Percentiles rank a stretch among this genome's conserved stretches.
Conservation (phyloP, 352 stramenopile genomes). For the Peronospora farinosa region DNA sequence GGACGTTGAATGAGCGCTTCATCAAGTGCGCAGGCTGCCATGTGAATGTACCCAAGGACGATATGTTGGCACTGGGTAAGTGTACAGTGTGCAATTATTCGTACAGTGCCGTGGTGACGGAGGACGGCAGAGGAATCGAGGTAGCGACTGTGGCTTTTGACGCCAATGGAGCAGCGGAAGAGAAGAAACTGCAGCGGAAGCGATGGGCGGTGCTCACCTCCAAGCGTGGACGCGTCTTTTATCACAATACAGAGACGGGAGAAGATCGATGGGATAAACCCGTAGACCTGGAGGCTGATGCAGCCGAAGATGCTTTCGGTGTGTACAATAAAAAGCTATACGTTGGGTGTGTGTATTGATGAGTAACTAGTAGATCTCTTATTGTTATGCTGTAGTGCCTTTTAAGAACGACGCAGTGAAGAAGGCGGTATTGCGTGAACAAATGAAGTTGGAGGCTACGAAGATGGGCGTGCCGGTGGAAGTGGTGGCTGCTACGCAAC, state of each 20-base stretch:
- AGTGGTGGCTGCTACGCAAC: conserved; percentile 43
- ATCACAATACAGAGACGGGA: conserved; percentile 78
- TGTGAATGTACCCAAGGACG: conserved; percentile 78
- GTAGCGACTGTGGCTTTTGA: conserved; percentile 43
- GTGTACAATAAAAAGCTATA: background rate
- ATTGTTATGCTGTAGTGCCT: conserved; percentile 38
- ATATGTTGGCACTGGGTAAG: conserved; percentile 54
- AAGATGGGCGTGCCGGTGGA: conserved; percentile 61
- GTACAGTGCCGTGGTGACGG: conserved; percentile 33
- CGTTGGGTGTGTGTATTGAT: background rate
- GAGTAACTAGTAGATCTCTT: background rate
- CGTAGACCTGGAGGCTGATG: conserved; percentile 55
- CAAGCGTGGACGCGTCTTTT: conserved; percentile 63
- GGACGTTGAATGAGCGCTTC: conserved; percentile 67
- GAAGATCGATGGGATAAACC: conserved; percentile 76
- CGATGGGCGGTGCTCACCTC: conserved; percentile 63
- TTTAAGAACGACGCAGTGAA: conserved; percentile 82
- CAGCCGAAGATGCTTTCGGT: conserved; percentile 55
- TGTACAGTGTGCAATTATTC: conserved; percentile 49
- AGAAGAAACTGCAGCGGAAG: conserved; percentile 32
- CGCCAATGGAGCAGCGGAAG: conserved; percentile 1
- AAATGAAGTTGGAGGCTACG: conserved; percentile 66
- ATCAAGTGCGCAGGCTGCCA: conserved; percentile 68
- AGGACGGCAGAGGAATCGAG: conserved; percentile 22
- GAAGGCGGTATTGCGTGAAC: conserved; percentile 68